Evolutionary conservation across 352 stramenopile genomes (phyloP), one percentile per base, ranked within the genome.

Genomic region (Globisporangium sylvaticum): DNA sequence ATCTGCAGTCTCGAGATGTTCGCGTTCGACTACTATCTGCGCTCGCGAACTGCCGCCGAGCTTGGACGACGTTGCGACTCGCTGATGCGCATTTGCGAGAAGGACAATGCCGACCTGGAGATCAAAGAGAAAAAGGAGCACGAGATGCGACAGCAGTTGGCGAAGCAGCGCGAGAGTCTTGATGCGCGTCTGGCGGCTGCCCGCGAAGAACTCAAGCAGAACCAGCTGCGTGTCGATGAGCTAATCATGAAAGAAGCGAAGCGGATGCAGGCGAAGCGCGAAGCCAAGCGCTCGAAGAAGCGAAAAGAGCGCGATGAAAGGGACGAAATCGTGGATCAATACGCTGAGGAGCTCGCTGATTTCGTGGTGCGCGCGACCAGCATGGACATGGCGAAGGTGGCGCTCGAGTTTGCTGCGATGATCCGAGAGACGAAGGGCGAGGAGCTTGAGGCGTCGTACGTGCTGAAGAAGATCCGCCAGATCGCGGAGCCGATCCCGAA

Each of bases 1-100:
- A 98, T 99, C 32, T 90, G 88, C 60, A 83, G 84, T 24, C 77
- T 92, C 39, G 84, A 94, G 58, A 81, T 88, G 76, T 99, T 99
- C 71, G 86, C 96, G 18, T 99, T 99, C 57, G 96, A 99, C 69
- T 99, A 98, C 85, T 99, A 98, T 74, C 97, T 99, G 75, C 98
- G 98, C 44, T 98, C 93, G 12, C 87, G 97, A 50, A 98, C 91
- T 15, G 89, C 95, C 1, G 86, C 87, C 6, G 97, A 99, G 72
- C 97, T 99, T 42, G 95, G 98, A 32, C 96, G 96, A 53, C 93
- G 97, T 14, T 98, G 96, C 60, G 97, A 99, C 66, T 75, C 91
- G 0, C 73, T 99, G 20, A 98, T 99, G 75, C 90, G 91, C 14
- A 94, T 98, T 70, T 96, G 97, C 20, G 94, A 98, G 72, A 97